phyloP scores from a whole-genome alignment of 1,284 basidiomycete genomes.

The Golubevia sp. region DNA sequence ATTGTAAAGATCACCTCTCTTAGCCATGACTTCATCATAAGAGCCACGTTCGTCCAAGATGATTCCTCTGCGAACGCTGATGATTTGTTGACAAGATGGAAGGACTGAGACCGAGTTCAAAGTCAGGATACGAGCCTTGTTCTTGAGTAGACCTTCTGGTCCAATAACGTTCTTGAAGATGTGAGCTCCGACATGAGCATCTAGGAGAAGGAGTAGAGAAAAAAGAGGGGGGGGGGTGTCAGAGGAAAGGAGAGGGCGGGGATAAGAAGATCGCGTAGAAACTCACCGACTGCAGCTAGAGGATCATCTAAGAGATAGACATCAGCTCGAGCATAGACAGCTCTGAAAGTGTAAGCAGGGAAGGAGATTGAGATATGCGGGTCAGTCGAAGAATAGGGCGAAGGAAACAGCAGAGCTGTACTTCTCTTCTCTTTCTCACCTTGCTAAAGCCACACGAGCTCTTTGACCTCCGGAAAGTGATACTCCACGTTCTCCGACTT shows the following conservation, averaged over 20 bases:
- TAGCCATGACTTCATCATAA: slow-evolving; percentile 69
- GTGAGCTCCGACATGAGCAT: slow-evolving; percentile 74
- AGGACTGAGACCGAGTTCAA: slow-evolving; percentile 88
- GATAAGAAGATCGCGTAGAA: too few relatives aligned
- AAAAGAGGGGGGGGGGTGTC: too few relatives aligned
- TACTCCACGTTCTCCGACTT: slow-evolving; percentile 77
- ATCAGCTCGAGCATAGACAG: slow-evolving; percentile 65
- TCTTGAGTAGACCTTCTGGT: slow-evolving; percentile 78
- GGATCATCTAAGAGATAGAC: slow-evolving; percentile 70
- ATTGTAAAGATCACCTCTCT: slow-evolving; percentile 75
- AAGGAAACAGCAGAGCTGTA: too few relatives aligned
- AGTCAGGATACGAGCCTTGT: slow-evolving; percentile 82
- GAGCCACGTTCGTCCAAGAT: slow-evolving; percentile 76
- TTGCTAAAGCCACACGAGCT: slow-evolving; percentile 76
- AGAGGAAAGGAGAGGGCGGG: too few relatives aligned
- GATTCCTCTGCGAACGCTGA: slow-evolving; percentile 80
- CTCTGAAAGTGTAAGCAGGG: slow-evolving; percentile 5
- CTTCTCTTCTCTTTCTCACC: too few relatives aligned
- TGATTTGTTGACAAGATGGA: slow-evolving; percentile 77
- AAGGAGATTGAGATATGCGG: too few relatives aligned
- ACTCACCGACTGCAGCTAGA: slow-evolving; percentile 66
- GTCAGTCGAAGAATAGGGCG: too few relatives aligned
- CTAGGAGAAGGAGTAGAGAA: too few relatives aligned
- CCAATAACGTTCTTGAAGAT: slow-evolving; percentile 83
- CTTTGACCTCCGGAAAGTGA: slow-evolving; percentile 69